Evolutionary conservation across 2,329 filamentous ascomycete species (phyloP).

Genomic region (Nigrograna mackinnonii): DNA sequence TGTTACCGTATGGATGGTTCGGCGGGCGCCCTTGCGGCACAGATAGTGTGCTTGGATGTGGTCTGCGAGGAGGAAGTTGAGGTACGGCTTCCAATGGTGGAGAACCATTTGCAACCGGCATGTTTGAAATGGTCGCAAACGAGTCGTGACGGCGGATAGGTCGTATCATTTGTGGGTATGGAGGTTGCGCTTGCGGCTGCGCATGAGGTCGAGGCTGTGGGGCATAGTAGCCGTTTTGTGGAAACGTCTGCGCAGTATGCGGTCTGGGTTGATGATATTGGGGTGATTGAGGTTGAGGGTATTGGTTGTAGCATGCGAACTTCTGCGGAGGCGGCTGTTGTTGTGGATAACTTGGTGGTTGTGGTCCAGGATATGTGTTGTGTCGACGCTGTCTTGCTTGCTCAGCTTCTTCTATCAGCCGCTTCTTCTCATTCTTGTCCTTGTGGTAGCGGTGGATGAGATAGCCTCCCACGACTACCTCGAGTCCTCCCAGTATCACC

Average conservation of each 20-base stretch:
- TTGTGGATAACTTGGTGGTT: conserved; percentile 15
- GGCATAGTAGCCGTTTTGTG: conserved; percentile 1
- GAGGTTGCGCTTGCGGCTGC: conserved; percentile 29
- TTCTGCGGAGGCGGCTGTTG: conserved; percentile 21
- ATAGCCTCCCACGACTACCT: conserved; percentile 39
- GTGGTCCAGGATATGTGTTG: conserved; percentile 31
- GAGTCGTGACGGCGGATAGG: conserved; percentile 36
- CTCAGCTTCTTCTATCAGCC: conserved; percentile 26
- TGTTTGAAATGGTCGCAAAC: conserved; percentile 35
- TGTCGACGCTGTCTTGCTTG: conserved; percentile 19
- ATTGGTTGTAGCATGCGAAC: conserved; percentile 24
- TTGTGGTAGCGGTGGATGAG: conserved; percentile 38
- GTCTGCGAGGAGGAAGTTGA: conserved; percentile 14
- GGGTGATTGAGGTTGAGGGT: conserved; percentile 12
- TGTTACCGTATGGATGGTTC: conserved; percentile 26
- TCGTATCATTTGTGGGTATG: conserved; percentile 25
- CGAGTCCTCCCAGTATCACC: conserved; percentile 42
- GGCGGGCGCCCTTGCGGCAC: conserved; percentile 11
- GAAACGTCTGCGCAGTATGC: conserved; percentile 3
- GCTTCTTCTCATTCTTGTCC: conserved; percentile 36
- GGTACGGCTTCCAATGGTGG: conserved; percentile 19
- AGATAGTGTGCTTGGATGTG: conserved; percentile 13
- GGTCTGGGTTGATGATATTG: conserved; percentile 4
- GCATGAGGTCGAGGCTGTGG: conserved; percentile 11
- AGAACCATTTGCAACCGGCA: conserved; percentile 37